These are phyloP conservation scores for Parastagonospora avenae DNA, from an alignment of 2,329 filamentous ascomycete genomes.

Conservation along the genomic window DNA sequence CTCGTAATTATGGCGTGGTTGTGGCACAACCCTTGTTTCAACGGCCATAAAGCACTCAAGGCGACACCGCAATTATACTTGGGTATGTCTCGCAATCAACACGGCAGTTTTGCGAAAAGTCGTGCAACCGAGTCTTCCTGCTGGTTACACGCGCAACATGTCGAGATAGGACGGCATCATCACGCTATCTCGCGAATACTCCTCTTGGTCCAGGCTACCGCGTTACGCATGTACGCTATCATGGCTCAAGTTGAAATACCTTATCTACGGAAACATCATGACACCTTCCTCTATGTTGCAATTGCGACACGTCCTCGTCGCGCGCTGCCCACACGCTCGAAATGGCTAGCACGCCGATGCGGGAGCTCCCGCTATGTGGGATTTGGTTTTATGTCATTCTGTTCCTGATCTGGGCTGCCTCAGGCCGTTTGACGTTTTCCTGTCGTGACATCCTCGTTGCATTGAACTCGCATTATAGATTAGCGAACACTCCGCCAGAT, in stretches of 20 bases:
- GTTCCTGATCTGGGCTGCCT: constrained; percentile 9
- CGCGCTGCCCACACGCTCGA: constrained; percentile 4
- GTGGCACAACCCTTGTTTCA: constrained; percentile 21
- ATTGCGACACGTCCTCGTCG: neutral
- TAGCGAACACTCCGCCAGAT: no score
- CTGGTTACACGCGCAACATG: no score
- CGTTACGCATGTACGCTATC: no score
- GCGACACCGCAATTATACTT: neutral
- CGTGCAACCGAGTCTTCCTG: no score
- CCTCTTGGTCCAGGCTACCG: no score
- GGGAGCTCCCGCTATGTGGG: constrained; percentile 28
- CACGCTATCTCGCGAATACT: no score
- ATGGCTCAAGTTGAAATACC: neutral
- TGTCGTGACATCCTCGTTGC: neutral
- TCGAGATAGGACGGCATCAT: no score
- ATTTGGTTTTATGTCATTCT: constrained; percentile 11
- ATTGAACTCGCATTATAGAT: neutral
- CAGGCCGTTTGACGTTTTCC: constrained; percentile 1
- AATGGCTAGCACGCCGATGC: constrained; percentile 20
- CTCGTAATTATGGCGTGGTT: constrained; percentile 8
- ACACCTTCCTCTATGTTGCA: neutral
- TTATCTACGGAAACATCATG: constrained; percentile 3
- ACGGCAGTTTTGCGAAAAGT: no score
- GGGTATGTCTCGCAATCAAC: no score
- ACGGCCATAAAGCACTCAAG: constrained; percentile 7